A percentile compares a stretch with the other conserved stretches of the same genome.
These are phyloP conservation scores for Breynia disticha DNA, from an alignment of 441 rosid genomes.

Conservation along the genomic window DNA sequence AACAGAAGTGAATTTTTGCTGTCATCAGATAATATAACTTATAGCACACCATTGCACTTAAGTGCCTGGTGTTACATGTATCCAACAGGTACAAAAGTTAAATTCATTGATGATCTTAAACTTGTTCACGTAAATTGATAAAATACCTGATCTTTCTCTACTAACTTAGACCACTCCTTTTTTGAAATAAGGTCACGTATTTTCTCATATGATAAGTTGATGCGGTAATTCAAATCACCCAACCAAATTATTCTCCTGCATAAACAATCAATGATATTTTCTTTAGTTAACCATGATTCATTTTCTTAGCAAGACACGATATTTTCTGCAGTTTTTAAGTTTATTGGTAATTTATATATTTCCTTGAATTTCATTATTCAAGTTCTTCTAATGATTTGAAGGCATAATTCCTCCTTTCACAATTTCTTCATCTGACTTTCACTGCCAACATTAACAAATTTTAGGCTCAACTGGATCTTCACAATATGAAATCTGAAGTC, in stretches of 20 bases:
- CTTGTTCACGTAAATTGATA: not conserved
- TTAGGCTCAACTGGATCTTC: no score
- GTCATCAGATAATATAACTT: no score
- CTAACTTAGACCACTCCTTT: conserved; percentile 61
- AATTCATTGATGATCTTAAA: not conserved
- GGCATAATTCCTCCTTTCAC: no score
- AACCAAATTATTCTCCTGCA: conserved; percentile 79
- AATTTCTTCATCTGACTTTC: no score
- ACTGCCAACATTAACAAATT: no score
- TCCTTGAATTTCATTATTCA: no score
- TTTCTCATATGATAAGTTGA: conserved; percentile 69
- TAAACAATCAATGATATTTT: conserved; percentile 1
- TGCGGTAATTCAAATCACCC: conserved; percentile 89
- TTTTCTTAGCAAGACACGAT: not conserved
- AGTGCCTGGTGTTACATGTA: not conserved
- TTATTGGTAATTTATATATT: not conserved
- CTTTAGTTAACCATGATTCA: not conserved
- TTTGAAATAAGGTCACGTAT: conserved; percentile 49
- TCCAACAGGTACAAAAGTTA: not conserved
- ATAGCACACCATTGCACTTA: not conserved
- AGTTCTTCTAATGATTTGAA: no score
- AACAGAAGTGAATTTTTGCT: no score
- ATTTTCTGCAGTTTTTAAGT: not conserved
- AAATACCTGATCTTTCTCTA: conserved; percentile 78
- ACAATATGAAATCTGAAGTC: no score